phyloP scores from a whole-genome alignment of 208 protist genomes.

The Wallacemonas sp. region DNA sequence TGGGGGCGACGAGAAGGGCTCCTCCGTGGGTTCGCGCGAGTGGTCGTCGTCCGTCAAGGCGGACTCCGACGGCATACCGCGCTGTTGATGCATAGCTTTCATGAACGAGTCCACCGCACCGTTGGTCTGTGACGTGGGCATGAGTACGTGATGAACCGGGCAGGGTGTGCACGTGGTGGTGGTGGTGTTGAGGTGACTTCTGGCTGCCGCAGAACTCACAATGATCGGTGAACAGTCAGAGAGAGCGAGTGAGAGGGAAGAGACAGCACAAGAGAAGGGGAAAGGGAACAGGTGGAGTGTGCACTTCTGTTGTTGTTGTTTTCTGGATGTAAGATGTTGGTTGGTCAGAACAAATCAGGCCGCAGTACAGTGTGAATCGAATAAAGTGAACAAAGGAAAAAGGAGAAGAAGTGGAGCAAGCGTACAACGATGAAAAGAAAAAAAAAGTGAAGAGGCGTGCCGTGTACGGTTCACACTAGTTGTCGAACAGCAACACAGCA shows the following conservation, averaged over 20 bases:
- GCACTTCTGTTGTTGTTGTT: not conserved
- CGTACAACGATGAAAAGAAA: constrained; percentile 13
- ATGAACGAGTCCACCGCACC: not conserved
- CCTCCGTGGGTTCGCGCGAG: not conserved
- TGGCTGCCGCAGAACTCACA: too few relatives aligned
- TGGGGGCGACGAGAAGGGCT: not conserved
- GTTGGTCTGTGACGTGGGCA: not conserved
- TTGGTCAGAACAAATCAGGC: too few relatives aligned
- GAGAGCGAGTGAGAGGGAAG: not conserved
- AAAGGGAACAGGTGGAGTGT: not conserved
- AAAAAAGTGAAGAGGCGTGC: not conserved
- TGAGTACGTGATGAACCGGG: too few relatives aligned
- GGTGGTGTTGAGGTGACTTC: too few relatives aligned
- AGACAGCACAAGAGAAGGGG: not conserved
- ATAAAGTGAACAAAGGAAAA: constrained; percentile 13
- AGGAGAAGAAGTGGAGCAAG: constrained; percentile 6
- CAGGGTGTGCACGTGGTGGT: too few relatives aligned
- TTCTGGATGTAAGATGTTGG: not conserved
- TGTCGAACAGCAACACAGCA: not conserved
- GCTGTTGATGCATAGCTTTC: not conserved
- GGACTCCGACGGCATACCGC: not conserved
- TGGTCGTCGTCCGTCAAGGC: not conserved
- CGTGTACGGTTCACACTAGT: too few relatives aligned
- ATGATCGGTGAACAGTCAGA: too few relatives aligned
- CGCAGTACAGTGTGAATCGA: constrained; percentile 5